phyloP scores from a whole-genome alignment of 2,329 filamentous ascomycete genomes.

The Cercospora beticola region DNA sequence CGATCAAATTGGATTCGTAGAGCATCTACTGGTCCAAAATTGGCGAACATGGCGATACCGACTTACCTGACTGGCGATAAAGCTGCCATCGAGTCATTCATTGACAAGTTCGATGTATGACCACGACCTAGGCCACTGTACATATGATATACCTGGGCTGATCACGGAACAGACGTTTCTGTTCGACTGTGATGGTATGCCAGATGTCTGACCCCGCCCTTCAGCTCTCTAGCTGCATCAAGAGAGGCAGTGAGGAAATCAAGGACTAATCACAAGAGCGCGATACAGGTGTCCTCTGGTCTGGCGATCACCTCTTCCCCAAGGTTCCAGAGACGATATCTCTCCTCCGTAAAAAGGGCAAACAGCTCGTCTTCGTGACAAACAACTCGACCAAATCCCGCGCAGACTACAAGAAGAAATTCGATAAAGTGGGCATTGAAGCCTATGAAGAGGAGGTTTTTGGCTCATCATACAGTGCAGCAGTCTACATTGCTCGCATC shows the following conservation, averaged over 20 bases:
- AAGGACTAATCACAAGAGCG: slow-evolving; percentile 34
- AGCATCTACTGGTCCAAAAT: background rate
- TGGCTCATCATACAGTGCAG: slow-evolving; percentile 89
- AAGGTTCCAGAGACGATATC: slow-evolving; percentile 82
- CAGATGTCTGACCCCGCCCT: background rate
- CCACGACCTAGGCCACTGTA: background rate
- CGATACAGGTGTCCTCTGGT: slow-evolving; percentile 86
- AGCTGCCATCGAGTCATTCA: slow-evolving; percentile 74
- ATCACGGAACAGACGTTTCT: slow-evolving; percentile 68
- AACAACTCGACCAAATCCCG: slow-evolving; percentile 99
- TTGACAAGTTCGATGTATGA: slow-evolving; percentile 84
- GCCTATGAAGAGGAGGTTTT: slow-evolving; percentile 88
- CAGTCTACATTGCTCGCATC: slow-evolving; percentile 94
- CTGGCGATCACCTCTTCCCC: slow-evolving; percentile 84
- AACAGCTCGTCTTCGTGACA: slow-evolving; percentile 91
- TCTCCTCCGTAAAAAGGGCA: slow-evolving; percentile 79
- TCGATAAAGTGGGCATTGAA: slow-evolving; percentile 76
- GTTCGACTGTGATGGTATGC: slow-evolving; percentile 91
- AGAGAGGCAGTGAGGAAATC: background rate
- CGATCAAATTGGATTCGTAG: background rate
- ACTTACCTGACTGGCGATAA: slow-evolving; percentile 75
- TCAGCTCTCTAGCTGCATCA: background rate
- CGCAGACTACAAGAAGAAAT: slow-evolving; percentile 87
- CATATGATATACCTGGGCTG: slow-evolving; percentile 10
- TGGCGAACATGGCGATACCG: slow-evolving; percentile 15